These are phyloP conservation scores for Cytospora piceicola DNA, from an alignment of 2,329 filamentous ascomycete species.

Conservation along the genomic window DNA sequence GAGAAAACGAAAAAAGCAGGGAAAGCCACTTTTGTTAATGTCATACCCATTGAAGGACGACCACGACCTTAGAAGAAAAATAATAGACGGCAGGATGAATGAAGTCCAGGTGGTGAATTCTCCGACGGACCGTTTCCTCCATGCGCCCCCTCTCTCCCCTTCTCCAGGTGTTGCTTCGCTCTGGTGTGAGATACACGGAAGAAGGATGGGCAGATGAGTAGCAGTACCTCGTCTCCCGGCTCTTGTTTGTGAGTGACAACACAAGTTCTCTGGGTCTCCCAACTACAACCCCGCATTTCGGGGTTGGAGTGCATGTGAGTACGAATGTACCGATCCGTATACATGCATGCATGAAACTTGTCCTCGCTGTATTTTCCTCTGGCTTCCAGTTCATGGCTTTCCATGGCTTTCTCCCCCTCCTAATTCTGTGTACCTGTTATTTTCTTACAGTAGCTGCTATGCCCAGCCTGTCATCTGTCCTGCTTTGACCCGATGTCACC, in stretches of 20 bases:
- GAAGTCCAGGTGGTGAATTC: neutral
- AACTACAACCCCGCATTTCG: slow-evolving; percentile 19
- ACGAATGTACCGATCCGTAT: slow-evolving; percentile 8
- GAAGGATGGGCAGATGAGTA: neutral
- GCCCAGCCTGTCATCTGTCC: neutral
- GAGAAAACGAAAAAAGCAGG: slow-evolving; percentile 6
- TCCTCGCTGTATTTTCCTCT: neutral
- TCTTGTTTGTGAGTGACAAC: neutral
- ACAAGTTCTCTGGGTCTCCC: neutral
- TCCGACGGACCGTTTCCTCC: neutral
- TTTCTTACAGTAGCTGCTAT: slow-evolving; percentile 2
- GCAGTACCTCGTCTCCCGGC: neutral
- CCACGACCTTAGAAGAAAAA: slow-evolving; percentile 22
- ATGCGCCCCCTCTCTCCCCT: neutral
- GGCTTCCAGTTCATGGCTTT: no score
- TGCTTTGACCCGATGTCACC: slow-evolving; percentile 13
- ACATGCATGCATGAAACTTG: neutral
- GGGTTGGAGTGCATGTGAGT: slow-evolving; percentile 14
- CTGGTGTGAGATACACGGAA: neutral
- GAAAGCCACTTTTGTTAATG: slow-evolving; percentile 7
- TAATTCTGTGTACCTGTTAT: neutral
- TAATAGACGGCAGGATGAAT: slow-evolving; percentile 21
- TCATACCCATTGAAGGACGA: slow-evolving; percentile 16
- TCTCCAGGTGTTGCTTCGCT: neutral
- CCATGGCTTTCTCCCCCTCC: neutral